Evolutionary conservation across 495 filamentous ascomycete genomes (phyloP).

Genomic region (Aspergillus campestris): DNA sequence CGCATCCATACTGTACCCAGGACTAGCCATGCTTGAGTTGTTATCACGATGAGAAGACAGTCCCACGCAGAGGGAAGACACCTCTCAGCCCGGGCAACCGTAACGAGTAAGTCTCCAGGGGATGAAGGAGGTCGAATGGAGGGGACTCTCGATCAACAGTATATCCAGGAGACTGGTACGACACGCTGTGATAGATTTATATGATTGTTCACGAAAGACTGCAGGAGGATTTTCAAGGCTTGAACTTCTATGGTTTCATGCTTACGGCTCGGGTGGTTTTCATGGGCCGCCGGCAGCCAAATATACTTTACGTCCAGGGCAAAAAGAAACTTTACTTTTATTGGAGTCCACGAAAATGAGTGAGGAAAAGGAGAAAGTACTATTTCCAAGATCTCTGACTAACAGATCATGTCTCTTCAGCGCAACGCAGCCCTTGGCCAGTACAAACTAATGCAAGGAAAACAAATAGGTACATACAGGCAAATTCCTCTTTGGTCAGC

Average conservation of each 20-base stretch:
- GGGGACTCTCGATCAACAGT: no score
- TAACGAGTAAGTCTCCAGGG: no score
- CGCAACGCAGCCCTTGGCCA: slow-evolving; percentile 11
- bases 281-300: slow-evolving; percentile 2
- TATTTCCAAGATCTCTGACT: slow-evolving; percentile 1
- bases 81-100: no score
- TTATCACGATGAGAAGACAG: no score
- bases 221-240: no score
- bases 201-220: no score
- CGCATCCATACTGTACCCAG: slow-evolving; percentile 7
- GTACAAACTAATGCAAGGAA: slow-evolving; percentile 21
- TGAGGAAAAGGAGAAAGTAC: slow-evolving; percentile 13
- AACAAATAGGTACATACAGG: slow-evolving; percentile 17
- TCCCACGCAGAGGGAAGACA: no score
- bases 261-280: neutral
- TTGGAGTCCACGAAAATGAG: slow-evolving; percentile 1
- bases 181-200: no score
- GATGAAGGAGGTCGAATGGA: no score
- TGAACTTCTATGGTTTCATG: neutral
- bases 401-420: slow-evolving; percentile 6
- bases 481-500: no score
- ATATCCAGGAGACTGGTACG: no score
- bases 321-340: neutral
- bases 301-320: slow-evolving; percentile 8
- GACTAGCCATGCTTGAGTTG: slow-evolving; percentile 7